These are phyloP conservation scores for Arabidopsis suecica DNA, from an alignment of 345 rosid species.

Conservation along the genomic window DNA sequence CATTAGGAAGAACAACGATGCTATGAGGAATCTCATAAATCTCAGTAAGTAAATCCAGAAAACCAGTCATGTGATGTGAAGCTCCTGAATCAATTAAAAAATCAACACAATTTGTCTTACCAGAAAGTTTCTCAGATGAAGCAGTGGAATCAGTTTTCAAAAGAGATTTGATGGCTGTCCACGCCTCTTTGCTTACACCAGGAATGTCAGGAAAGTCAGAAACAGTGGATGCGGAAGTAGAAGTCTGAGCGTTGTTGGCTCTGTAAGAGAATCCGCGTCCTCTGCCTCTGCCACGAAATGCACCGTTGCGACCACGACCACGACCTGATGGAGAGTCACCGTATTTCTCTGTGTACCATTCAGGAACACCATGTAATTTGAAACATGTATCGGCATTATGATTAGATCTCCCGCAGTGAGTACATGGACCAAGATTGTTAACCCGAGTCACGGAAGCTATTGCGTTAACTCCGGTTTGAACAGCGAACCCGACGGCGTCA, in stretches of 20 bases:
- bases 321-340: not conserved
- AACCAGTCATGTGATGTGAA: not conserved
- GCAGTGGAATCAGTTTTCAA: not conserved
- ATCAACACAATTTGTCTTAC: not conserved
- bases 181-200: not conserved
- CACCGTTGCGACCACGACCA: not conserved
- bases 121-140: not conserved
- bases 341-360: no score
- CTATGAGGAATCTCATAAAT: not conserved
- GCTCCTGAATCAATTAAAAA: not conserved
- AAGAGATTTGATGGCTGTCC: not conserved
- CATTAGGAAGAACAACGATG: not conserved
- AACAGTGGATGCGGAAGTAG: no score
- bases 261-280: no score
- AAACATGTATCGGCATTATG: no score
- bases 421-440: no score
- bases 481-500: no score
- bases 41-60: no score
- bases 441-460: no score
- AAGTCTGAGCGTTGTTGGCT: not conserved
- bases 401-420: no score
- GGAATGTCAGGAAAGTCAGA: not conserved
- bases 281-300: not conserved
- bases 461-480: no score
- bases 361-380: no score